Base-by-base conservation (phyloP, 441 rosid species). In the Populus trichocarpa region DNA sequence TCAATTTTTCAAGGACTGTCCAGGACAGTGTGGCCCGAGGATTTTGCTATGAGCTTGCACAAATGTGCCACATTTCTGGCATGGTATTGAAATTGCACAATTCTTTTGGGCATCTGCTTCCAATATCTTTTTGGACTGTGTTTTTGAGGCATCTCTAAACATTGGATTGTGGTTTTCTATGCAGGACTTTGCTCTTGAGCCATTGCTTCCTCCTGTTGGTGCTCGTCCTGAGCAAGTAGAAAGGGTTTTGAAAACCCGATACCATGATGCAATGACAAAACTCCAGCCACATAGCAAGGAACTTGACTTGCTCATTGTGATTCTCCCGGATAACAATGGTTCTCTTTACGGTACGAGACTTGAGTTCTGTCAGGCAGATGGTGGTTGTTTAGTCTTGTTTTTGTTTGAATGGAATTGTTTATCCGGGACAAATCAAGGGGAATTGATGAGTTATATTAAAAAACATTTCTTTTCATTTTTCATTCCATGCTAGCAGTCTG, bases 211-310 rank as follows among this genome's bases (percentile, higher is more conserved):
- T 23, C 84, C 91, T 4, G 12, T 85, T 10, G 89, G 81, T 79
- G 89, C 87, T 78, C 95, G 94, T 77, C 99, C 99, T 57, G 97
- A 95, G 83, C 97, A 91, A 16, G 99, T 95, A 5, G 99, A 95
- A 78, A 93, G 75, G 78, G 89, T 88, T 38, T 79, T 95, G 82
- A 95, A 93, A 79, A 83, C 96, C n/a, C 85, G 96, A 25, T 95
- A 87, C 76, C 96, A 92, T 85, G 99, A 95, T 81, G 99, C 99
- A 69, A 88, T 87, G 81, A 83, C 90, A 65, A 92, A 84, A 76
- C 85, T 93, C 18, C 87, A 83, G 61, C 70, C 92, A 11, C 81
- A 81, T 23, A 88, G 93, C n/a, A 95, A 86, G 82, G 99, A 93
- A 80, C 91, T 95, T 75, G 99, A 95, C 84, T 88, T 95, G 12